Evolutionary conservation across 768 basidiomycete genomes (phyloP).

Genomic region (Glaciozyma antarctica): DNA sequence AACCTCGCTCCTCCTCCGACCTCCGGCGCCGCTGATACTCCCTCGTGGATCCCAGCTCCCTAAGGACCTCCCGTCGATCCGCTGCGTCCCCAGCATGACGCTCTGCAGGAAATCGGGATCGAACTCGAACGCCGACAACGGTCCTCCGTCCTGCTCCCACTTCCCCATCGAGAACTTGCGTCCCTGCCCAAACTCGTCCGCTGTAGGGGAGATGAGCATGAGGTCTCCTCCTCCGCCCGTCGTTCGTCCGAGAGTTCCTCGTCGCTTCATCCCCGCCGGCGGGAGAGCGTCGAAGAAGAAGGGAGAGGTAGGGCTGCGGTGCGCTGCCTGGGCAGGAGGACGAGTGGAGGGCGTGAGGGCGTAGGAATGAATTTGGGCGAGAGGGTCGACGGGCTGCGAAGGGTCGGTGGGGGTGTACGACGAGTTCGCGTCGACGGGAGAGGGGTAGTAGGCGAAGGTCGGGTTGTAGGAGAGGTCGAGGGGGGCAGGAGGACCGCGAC

Average conservation of each 20-base stretch:
- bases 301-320: neutral
- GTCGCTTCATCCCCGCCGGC: slow-evolving; percentile 20
- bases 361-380: neutral
- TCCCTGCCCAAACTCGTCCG: slow-evolving; percentile 5
- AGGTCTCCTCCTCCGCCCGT: slow-evolving; percentile 13
- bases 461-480: slow-evolving; percentile 4
- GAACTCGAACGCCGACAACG: neutral
- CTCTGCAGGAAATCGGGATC: neutral
- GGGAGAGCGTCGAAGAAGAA: slow-evolving; percentile 5
- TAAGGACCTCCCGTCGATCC: neutral
- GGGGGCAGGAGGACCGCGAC: neutral
- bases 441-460: neutral
- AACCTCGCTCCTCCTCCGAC: slow-evolving; percentile 10
- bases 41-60: neutral
- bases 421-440: neutral
- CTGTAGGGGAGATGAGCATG: slow-evolving; percentile 28
- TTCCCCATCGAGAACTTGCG: slow-evolving; percentile 25
- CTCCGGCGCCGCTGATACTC: neutral
- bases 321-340: neutral
- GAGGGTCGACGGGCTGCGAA: neutral
- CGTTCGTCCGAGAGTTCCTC: slow-evolving; percentile 11
- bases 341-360: neutral
- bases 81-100: slow-evolving; percentile 2
- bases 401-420: neutral
- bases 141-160: slow-evolving; percentile 14